Evolutionary conservation across 1,139 yeast species (phyloP).

Genomic region (Yamadazyma blattariae): DNA sequence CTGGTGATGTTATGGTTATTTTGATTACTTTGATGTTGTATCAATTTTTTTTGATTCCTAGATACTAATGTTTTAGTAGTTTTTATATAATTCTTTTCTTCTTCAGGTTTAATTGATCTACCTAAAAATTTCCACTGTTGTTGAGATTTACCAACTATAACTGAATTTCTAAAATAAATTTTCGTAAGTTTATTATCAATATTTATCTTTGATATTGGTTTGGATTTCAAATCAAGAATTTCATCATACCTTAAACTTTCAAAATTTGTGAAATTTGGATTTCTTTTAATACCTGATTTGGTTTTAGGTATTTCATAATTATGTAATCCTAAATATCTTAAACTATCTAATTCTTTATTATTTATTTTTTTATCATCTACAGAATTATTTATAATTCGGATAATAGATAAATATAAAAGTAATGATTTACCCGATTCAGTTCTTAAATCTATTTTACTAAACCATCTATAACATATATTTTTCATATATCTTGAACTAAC

Average conservation of each 20-base stretch:
- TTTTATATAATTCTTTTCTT: slow-evolving; percentile 21
- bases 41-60: slow-evolving; percentile 22
- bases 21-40: slow-evolving; percentile 20
- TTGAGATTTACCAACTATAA: slow-evolving; percentile 32
- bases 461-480: slow-evolving; percentile 32
- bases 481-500: slow-evolving; percentile 36
- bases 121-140: slow-evolving; percentile 41
- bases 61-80: slow-evolving; percentile 20
- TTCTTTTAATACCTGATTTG: slow-evolving; percentile 27
- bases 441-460: slow-evolving; percentile 28
- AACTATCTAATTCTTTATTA: slow-evolving; percentile 21
- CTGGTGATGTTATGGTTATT: slow-evolving; percentile 14
- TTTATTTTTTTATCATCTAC: slow-evolving; percentile 1
- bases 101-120: slow-evolving; percentile 24
- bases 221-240: slow-evolving; percentile 14
- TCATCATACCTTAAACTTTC: slow-evolving; percentile 32
- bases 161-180: slow-evolving; percentile 23
- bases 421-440: slow-evolving; percentile 29
- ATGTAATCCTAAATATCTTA: slow-evolving; percentile 22
- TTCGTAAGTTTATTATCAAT: slow-evolving; percentile 16
- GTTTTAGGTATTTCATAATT: slow-evolving; percentile 28
- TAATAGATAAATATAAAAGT: slow-evolving; percentile 23
- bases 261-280: slow-evolving; percentile 28
- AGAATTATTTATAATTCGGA: slow-evolving; percentile 20
- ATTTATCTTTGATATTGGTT: slow-evolving; percentile 16